Base-by-base conservation (phyloP, 805 yeast genomes). In the Yamadazyma ubonensis region DNA sequence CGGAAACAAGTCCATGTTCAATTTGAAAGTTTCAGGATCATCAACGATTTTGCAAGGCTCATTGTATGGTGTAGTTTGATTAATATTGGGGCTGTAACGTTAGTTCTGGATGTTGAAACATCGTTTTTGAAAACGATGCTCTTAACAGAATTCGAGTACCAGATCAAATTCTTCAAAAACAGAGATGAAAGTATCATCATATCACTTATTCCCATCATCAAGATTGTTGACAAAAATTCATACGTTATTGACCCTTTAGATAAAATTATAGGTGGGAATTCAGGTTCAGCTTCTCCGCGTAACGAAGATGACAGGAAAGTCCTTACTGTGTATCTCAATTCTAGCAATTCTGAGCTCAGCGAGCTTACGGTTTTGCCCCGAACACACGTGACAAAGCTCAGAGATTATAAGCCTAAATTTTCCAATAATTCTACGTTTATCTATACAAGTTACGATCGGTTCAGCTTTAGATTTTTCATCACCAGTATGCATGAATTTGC, bases 1-100 rank as follows among this genome's bases (percentile, higher is more conserved):
- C 62, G 60, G 20, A 57, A 63, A 26, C 67, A 63, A 31, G 52
- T 69, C 1, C 73, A 67, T 42, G 52, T 63, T 31, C 71, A 73
- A 1, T 59, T 68, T 3, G 78, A 73, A 45, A 62, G 58, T 19
- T 57, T 71, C 12, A 52, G 71, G 38, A 44, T 72, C 12, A 44
- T 65, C 16, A 55, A 62, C 5, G 70, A 67, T 41, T 49, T 67
- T 6, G 58, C 72, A 15, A 48, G 50, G 28, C 54, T 60, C 36
- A 47, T 63, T 4, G 42, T 54, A 9, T 64, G 67, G 69, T 46
- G 53, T 30, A 41, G 58, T 11, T 42, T 61, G 17, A 29, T 59
- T 6, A 28, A 49, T 14, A 40, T 59, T 6, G 38, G 36, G 2
- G 25, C 8, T 4, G 34, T 39, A 16, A 32, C 34, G 3, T 33